A percentile compares a stretch with the other conserved stretches of the same genome.
phyloP scores from a whole-genome alignment of 2,329 filamentous ascomycete species.

The Aspergillus versicolor region DNA sequence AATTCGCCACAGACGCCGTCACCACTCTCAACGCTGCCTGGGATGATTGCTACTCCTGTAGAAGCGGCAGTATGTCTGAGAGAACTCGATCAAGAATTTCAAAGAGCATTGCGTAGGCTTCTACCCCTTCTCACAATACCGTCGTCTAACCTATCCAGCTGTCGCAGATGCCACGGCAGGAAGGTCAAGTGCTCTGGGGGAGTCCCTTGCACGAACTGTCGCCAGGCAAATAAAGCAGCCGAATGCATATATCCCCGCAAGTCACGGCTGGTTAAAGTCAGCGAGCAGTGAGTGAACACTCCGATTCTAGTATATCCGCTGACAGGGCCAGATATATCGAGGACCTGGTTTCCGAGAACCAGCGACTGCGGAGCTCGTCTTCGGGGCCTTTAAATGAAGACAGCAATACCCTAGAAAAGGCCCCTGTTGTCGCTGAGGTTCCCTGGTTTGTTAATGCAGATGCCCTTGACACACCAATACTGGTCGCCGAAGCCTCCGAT shows the following conservation, averaged over 20 bases:
- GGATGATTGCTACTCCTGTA: no score
- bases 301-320: neutral
- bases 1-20: no score
- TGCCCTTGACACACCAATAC: neutral
- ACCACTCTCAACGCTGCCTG: no score
- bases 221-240: neutral
- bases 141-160: neutral
- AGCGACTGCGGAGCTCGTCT: neutral
- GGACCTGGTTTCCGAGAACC: neutral
- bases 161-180: neutral
- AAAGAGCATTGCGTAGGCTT: neutral
- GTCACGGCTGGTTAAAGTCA: neutral
- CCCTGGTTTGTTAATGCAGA: neutral
- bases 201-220: neutral
- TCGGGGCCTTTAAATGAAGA: neutral
- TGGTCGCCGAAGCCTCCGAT: neutral
- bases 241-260: neutral
- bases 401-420: neutral
- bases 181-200: slow-evolving; percentile 1
- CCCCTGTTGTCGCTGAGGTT: neutral
- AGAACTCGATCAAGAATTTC: neutral
- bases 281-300: neutral
- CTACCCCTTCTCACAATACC: no score
- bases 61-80: no score
- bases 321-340: neutral